Percentiles rank a stretch among this genome's conserved stretches.
Conservation (phyloP, 768 basidiomycete species). For the Naganishia vishniacii region DNA sequence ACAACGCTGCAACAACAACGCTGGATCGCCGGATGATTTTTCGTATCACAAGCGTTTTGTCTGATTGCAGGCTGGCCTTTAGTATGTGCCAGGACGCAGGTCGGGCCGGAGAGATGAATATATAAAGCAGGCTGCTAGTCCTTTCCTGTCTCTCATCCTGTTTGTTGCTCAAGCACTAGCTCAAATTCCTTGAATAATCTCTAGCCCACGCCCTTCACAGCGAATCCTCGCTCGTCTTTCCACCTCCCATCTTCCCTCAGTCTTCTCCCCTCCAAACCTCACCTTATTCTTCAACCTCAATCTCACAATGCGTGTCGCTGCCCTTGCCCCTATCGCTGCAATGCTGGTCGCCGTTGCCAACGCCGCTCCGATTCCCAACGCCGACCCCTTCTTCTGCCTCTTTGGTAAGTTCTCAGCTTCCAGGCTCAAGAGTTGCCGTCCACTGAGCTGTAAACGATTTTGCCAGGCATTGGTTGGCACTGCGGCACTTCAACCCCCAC, state of each 20-base stretch:
- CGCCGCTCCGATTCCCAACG: slow-evolving; percentile 8
- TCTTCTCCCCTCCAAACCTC: background rate
- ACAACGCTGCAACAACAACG: no score
- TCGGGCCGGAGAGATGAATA: background rate
- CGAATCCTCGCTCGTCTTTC: slow-evolving; percentile 21
- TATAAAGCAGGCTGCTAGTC: background rate
- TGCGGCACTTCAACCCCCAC: no score
- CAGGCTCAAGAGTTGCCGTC: no score
- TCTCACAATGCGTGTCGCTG: slow-evolving; percentile 21
- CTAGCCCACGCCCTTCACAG: slow-evolving; percentile 3
- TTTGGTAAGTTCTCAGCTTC: background rate
- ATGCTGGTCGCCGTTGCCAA: slow-evolving; percentile 14
- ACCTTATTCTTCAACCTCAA: slow-evolving; percentile 18
- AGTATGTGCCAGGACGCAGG: no score
- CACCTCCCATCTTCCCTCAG: slow-evolving; percentile 14
- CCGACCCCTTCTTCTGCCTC: slow-evolving; percentile 19
- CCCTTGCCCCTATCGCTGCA: slow-evolving; percentile 16
- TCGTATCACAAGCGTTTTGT: no score
- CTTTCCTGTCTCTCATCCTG: no score
- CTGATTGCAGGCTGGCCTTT: no score
- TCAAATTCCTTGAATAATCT: slow-evolving; percentile 17
- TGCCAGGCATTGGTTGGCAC: no score
- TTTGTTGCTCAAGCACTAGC: slow-evolving; percentile 7
- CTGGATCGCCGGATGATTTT: no score
- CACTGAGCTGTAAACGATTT: no score